Percentiles rank a stretch among this genome's conserved stretches.
Evolutionary conservation across 495 filamentous ascomycete genomes (phyloP).

Genomic region (Aspergillus bertholletiae): DNA sequence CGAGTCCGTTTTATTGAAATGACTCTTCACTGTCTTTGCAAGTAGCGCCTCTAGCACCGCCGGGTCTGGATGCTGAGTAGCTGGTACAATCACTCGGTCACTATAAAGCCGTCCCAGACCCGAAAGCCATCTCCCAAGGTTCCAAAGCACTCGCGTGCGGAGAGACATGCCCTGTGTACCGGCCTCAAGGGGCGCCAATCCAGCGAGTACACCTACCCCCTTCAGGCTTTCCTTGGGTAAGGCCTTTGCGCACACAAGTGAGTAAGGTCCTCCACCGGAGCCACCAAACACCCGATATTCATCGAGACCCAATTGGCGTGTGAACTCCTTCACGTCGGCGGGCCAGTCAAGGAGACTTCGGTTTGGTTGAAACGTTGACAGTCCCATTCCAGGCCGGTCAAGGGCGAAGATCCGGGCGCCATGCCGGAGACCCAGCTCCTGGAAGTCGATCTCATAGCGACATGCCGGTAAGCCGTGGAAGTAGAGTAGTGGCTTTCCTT

Average conservation of each 20-base stretch:
- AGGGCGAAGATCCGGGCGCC: conserved; percentile 32
- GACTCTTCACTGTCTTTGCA: conserved; percentile 3
- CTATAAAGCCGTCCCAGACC: neutral
- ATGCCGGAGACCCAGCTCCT: conserved; percentile 12
- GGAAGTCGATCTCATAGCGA: conserved; percentile 28
- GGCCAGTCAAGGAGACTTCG: conserved; percentile 39
- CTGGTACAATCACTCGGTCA: neutral
- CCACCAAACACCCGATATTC: conserved; percentile 41
- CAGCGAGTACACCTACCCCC: conserved; percentile 32
- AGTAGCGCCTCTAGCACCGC: neutral
- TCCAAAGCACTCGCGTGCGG: neutral
- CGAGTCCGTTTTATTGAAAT: conserved; percentile 7
- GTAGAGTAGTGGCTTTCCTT: conserved; percentile 30
- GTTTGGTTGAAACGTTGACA: conserved; percentile 33
- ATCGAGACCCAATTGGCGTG: conserved; percentile 26
- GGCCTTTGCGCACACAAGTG: conserved; percentile 38
- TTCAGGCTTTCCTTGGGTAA: conserved; percentile 29
- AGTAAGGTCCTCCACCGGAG: conserved; percentile 46
- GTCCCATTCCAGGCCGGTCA: conserved; percentile 44
- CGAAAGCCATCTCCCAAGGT: neutral
- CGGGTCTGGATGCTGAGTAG: neutral
- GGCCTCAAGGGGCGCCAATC: conserved; percentile 26
- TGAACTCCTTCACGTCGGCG: conserved; percentile 33
- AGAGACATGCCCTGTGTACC: conserved; percentile 13
- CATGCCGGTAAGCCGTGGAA: conserved; percentile 45